A percentile compares a stretch with the other conserved stretches of the same genome.
phyloP scores from a whole-genome alignment of 257 asterid species.

The Solanum chiquidenum region DNA sequence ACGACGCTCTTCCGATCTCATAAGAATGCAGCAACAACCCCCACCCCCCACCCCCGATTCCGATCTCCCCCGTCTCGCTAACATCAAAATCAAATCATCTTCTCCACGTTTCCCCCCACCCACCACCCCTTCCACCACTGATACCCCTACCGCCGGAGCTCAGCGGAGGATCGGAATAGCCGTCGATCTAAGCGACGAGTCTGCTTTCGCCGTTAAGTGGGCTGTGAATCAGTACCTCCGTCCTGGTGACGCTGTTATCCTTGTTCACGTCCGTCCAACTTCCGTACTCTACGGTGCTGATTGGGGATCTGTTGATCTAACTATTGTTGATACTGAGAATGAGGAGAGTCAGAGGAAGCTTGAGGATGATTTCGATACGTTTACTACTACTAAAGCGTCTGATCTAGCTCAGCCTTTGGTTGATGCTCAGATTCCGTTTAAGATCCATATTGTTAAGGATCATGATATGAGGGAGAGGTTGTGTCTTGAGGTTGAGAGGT shows the following conservation, averaged over 20 bases:
- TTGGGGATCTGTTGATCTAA: constrained; percentile 82
- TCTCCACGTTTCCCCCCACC: constrained; percentile 84
- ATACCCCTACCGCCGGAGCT: constrained; percentile 74
- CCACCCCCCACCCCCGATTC: constrained; percentile 29
- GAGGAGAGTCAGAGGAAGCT: constrained; percentile 60
- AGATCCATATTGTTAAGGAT: constrained; percentile 85
- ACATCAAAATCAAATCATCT: constrained; percentile 77
- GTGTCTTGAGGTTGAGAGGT: constrained; percentile 82
- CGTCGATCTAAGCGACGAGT: constrained; percentile 76
- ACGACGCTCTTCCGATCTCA: too few relatives aligned
- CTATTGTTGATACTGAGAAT: constrained; percentile 51
- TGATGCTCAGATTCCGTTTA: constrained; percentile 80
- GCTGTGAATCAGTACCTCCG: constrained; percentile 72
- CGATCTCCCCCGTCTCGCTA: constrained; percentile 73
- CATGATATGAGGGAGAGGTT: constrained; percentile 88
- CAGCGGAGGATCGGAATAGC: constrained; percentile 87
- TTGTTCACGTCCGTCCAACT: constrained; percentile 79
- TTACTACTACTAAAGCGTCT: constrained; percentile 58
- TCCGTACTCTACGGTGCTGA: constrained; percentile 92
- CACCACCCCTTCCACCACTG: constrained; percentile 50
- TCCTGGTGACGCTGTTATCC: constrained; percentile 76
- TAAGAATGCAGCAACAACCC: constrained; percentile 36
- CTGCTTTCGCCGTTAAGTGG: constrained; percentile 86
- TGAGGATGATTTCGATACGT: constrained; percentile 66
- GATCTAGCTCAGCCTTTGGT: constrained; percentile 76